Conservation (phyloP, 169 alveolate species). For the Eimeria zaria region DNA sequence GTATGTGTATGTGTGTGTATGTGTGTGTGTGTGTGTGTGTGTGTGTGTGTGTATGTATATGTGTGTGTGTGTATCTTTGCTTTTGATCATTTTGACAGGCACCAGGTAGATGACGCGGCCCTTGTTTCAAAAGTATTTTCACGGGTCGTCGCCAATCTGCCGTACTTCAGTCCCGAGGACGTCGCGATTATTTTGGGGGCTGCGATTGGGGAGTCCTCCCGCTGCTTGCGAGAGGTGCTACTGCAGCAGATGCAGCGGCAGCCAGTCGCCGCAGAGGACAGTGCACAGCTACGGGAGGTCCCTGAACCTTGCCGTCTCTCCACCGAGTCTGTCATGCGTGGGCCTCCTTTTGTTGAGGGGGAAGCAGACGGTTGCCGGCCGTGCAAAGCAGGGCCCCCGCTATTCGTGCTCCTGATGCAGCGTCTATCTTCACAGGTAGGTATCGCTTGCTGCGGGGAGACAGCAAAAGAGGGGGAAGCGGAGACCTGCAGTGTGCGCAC, state of each 20-base stretch:
- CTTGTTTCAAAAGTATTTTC: not conserved
- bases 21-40: not conserved
- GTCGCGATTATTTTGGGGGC: constrained; percentile 31
- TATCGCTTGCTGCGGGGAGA: not conserved
- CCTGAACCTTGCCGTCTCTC: not conserved
- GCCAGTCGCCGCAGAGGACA: not conserved
- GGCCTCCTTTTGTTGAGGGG: not conserved
- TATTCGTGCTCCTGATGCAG: constrained; percentile 7
- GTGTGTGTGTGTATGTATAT: not conserved
- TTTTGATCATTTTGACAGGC: not conserved
- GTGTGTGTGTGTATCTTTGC: not conserved
- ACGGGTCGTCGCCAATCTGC: not conserved
- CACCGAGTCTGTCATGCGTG: not conserved
- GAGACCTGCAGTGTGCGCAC: not conserved
- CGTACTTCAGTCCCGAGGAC: constrained; percentile 28
- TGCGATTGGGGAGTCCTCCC: constrained; percentile 8
- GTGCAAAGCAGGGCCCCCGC: not conserved
- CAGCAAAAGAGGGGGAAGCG: not conserved
- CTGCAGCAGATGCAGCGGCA: constrained; percentile 1
- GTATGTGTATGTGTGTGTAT: not conserved
- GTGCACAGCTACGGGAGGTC: not conserved
- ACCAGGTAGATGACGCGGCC: constrained; percentile 8
- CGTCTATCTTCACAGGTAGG: constrained; percentile 6
- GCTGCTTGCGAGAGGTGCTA: not conserved
- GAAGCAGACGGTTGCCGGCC: not conserved